phyloP scores from a whole-genome alignment of 805 yeast species.

The Candida germanica region DNA sequence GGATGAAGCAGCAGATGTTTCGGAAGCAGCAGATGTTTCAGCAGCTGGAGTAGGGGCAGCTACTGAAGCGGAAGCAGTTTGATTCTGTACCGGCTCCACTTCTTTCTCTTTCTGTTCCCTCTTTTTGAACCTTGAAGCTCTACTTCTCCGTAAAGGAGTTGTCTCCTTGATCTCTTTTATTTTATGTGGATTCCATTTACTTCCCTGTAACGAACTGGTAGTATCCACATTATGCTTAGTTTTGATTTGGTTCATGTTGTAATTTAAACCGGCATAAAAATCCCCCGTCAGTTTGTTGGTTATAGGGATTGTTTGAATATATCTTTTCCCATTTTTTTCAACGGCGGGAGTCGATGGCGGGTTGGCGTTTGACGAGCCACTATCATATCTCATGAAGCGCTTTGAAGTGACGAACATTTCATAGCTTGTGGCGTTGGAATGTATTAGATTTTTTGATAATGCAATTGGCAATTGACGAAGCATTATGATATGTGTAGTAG shows the following conservation, averaged over 20 bases:
- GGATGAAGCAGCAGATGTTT: not conserved
- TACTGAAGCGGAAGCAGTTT: not conserved
- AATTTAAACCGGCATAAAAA: constrained; percentile 22
- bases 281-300: constrained; percentile 16
- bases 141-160: constrained; percentile 26
- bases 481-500: no score
- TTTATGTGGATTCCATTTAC: constrained; percentile 24
- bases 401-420: no score
- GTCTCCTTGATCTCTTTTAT: constrained; percentile 9
- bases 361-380: no score
- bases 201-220: constrained; percentile 11
- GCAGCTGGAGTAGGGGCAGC: not conserved
- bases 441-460: not conserved
- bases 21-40: not conserved
- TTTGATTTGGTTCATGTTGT: constrained; percentile 12
- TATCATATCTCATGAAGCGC: constrained; percentile 13
- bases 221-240: constrained; percentile 12
- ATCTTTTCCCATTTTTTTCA: constrained; percentile 25
- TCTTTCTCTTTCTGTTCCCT: not conserved
- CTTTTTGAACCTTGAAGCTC: constrained; percentile 25
- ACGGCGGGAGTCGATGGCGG: not conserved
- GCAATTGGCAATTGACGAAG: not conserved
- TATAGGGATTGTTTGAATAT: constrained; percentile 34
- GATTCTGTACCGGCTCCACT: not conserved
- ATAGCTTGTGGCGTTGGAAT: no score